These are phyloP conservation scores for Coniferiporia weirii DNA, from an alignment of 1,284 basidiomycete species.

Conservation along the genomic window DNA sequence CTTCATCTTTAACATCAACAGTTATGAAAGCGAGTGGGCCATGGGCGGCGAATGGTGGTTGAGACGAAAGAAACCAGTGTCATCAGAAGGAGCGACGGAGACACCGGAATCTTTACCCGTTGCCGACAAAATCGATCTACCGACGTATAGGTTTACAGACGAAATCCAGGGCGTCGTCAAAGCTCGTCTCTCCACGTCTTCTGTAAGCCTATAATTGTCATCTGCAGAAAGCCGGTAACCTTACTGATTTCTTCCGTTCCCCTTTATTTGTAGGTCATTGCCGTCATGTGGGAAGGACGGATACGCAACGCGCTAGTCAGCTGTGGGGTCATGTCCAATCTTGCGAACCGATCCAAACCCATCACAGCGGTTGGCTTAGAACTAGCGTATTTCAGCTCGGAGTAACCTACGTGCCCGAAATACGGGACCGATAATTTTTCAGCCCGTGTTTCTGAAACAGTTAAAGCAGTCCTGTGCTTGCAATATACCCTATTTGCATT, in stretches of 20 bases:
- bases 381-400: slow-evolving; percentile 86
- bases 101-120: slow-evolving; percentile 17
- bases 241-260: background rate
- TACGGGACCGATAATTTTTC: background rate
- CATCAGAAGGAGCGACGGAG: slow-evolving; percentile 6
- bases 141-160: slow-evolving; percentile 24
- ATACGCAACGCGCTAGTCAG: slow-evolving; percentile 86
- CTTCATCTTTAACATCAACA: slow-evolving; percentile 96
- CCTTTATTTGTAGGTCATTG: slow-evolving; percentile 57
- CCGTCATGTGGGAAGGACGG: slow-evolving; percentile 93
- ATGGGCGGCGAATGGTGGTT: slow-evolving; percentile 96
- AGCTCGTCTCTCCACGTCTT: slow-evolving; percentile 82
- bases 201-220: slow-evolving; percentile 45
- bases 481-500: too few species aligned
- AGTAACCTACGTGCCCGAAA: background rate
- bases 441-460: background rate
- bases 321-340: slow-evolving; percentile 82
- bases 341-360: slow-evolving; percentile 77
- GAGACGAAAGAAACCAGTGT: slow-evolving; percentile 37
- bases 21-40: slow-evolving; percentile 93
- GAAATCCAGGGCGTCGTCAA: slow-evolving; percentile 83
- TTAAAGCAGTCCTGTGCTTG: background rate
- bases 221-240: background rate
- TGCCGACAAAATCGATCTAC: slow-evolving; percentile 17
- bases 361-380: slow-evolving; percentile 87